These are phyloP conservation scores for Protomyces lactucae-debilis DNA, from an alignment of 1,139 yeast genomes.

Conservation along the genomic window DNA sequence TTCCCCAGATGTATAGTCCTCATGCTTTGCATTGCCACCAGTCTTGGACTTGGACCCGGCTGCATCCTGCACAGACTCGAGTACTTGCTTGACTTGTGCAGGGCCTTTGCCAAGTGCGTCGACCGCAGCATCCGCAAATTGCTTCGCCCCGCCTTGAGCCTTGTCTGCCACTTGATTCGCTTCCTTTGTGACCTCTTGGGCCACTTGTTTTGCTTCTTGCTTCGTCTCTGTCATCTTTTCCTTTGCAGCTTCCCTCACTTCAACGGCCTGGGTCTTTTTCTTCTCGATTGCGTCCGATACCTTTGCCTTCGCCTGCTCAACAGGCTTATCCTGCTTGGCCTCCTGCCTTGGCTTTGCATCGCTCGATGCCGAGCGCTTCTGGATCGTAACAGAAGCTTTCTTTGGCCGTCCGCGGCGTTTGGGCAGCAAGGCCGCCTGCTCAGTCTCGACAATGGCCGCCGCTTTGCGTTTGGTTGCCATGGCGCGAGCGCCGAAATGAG, in stretches of 20 bases:
- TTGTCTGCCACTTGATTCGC: not conserved
- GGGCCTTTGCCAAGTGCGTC: constrained; percentile 5
- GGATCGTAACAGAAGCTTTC: constrained; percentile 3
- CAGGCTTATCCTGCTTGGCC: not conserved
- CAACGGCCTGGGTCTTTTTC: not conserved
- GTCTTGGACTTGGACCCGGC: not conserved
- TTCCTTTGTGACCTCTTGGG: not conserved
- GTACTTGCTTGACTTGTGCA: not conserved
- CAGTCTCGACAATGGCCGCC: not conserved
- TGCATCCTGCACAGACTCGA: not conserved
- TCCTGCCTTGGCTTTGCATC: constrained; percentile 8
- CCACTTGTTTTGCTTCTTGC: not conserved
- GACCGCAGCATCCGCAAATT: constrained; percentile 17
- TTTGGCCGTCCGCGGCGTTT: constrained; percentile 21
- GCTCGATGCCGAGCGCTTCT: constrained; percentile 17
- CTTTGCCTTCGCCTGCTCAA: not conserved
- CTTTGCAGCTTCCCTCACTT: constrained; percentile 1
- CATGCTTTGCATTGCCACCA: not conserved
- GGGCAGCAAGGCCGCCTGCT: constrained; percentile 9
- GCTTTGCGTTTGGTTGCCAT: constrained; percentile 23
- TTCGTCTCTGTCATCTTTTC: not conserved
- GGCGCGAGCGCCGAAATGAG: not conserved
- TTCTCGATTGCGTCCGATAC: not conserved
- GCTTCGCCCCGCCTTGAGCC: not conserved
- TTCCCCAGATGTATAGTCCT: not conserved